Base-by-base conservation (phyloP, 2,329 filamentous ascomycete genomes). In the Claviceps sp. region DNA sequence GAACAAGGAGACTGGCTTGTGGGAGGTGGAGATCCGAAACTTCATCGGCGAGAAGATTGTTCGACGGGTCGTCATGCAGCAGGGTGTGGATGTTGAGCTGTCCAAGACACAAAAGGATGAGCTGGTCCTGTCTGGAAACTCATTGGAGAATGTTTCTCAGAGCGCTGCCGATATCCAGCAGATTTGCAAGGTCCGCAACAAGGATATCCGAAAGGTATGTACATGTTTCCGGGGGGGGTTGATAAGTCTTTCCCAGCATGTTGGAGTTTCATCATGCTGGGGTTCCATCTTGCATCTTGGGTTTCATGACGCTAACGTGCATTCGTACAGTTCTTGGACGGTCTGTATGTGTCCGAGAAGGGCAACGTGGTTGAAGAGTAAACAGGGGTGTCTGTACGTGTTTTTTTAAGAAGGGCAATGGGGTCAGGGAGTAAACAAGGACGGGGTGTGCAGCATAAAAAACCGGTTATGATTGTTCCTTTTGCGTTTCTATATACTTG, bases 11-110 rank as follows among this genome's bases (percentile, higher is more conserved):
- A 93, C 88, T 59, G 90, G 84, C 63, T 75, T 84, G 65, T 86
- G 69, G 71, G 87, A 95, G 76, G 87, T 98, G 70, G 93, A 98
- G 85, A 97, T 98, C 80, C 85, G 93, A 74, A 96, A 96, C 84
- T 96, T 96, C 79, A 84, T 96, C 69, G 90, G 93, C 73, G 93
- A 98, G 88, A 98, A 98, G 87, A 89, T 95, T 70, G 89, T 97
- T 67, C 90, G 93, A 74, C 82, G 83, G 64, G 87, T 98, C 65
- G 75, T 79, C 66, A 95, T 95, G 87, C 86, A 86, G 70, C 72
- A 82, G 59, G 93, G 91, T 73, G 93, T 98, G 65, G 84, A 93
- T 51, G 87, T 96, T 66, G 83, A 89, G 78, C 76, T 85, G 70
- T 95, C 90, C 69, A 83, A 88, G 79, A 81, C 83, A 76, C 84